Evolutionary conservation across 2,329 filamentous ascomycete genomes (phyloP).

Genomic region (Aspergillus caelatus): DNA sequence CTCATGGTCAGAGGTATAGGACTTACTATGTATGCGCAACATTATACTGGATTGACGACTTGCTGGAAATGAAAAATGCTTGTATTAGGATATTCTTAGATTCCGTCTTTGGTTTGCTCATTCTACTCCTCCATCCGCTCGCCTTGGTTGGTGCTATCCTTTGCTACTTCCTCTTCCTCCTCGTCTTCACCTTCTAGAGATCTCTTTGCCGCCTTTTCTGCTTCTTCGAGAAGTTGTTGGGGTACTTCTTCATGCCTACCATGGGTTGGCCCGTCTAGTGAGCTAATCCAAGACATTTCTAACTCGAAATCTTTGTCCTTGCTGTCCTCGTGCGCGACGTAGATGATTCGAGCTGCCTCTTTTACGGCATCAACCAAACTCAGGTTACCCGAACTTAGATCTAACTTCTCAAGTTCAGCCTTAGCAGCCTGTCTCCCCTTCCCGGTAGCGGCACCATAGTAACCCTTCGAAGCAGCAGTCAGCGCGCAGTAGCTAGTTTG

Average conservation of each 20-base stretch:
- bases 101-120: conserved; percentile 4
- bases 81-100: neutral
- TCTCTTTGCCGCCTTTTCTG: conserved; percentile 89
- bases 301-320: conserved; percentile 99
- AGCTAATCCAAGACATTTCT: conserved; percentile 98
- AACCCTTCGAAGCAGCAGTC: conserved; percentile 60
- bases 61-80: neutral
- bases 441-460: conserved; percentile 95
- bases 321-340: conserved; percentile 96
- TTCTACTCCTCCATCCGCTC: conserved; percentile 88
- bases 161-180: conserved; percentile 69
- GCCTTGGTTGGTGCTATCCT: conserved; percentile 60
- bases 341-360: conserved; percentile 95
- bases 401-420: conserved; percentile 96
- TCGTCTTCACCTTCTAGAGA: conserved; percentile 84
- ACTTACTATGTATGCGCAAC: neutral
- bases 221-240: conserved; percentile 85
- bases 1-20: neutral
- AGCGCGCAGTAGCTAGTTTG: conserved; percentile 18
- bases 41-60: neutral
- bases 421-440: conserved; percentile 97
- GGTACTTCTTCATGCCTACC: conserved; percentile 92
- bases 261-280: conserved; percentile 81
- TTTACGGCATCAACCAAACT: conserved; percentile 87
- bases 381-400: conserved; percentile 75